Evolutionary conservation across 1,284 basidiomycete genomes (phyloP).

Genomic region (Sporisorium graminicola): DNA sequence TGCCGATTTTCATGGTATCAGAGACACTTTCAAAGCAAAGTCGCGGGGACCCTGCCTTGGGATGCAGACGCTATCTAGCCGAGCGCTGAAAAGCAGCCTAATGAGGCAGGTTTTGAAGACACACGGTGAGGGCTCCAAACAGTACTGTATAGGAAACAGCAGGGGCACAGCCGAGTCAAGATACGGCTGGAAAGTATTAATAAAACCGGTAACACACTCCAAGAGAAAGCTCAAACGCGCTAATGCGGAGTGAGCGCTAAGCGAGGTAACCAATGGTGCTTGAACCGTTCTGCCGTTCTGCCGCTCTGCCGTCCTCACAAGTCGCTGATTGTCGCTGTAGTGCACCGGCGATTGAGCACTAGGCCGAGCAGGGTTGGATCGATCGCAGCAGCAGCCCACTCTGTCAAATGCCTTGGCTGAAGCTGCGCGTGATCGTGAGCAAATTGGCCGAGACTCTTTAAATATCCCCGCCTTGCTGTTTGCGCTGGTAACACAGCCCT

Average conservation of each 20-base stretch:
- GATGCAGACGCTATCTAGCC: background rate
- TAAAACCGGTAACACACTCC: no score
- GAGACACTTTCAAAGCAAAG: background rate
- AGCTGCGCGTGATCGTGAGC: background rate
- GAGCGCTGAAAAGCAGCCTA: background rate
- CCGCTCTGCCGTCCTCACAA: no score
- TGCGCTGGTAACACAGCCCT: background rate
- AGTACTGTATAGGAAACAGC: background rate
- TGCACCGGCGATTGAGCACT: background rate
- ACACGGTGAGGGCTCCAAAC: background rate
- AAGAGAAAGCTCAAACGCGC: slow-evolving; percentile 7
- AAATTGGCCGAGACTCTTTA: background rate
- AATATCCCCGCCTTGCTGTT: background rate
- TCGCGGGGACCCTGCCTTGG: background rate
- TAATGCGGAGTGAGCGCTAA: slow-evolving; percentile 4
- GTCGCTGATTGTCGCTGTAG: no score
- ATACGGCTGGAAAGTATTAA: background rate
- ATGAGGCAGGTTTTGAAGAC: background rate
- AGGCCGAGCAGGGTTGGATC: background rate
- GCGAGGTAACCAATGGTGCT: background rate
- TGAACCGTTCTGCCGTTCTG: no score
- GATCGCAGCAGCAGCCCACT: background rate
- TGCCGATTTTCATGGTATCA: background rate
- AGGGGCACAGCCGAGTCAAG: background rate
- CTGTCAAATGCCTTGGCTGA: background rate